These are phyloP conservation scores for Rosa multiflora DNA, from an alignment of 306 rosid genomes.

Conservation along the genomic window DNA sequence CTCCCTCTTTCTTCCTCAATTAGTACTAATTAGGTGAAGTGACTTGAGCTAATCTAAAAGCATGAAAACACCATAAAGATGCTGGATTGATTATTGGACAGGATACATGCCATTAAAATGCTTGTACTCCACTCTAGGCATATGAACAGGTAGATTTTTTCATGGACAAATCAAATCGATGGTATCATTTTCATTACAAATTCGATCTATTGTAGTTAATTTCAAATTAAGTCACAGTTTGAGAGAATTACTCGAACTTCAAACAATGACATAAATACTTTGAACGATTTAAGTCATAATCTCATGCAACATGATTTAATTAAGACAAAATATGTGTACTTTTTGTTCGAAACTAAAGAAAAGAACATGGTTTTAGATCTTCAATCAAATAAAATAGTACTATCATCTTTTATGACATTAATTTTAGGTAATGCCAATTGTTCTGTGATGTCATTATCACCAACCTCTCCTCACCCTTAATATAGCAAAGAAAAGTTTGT, in stretches of 20 bases:
- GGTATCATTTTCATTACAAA: background rate
- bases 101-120: slow-evolving; percentile 1
- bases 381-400: background rate
- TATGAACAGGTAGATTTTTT: background rate
- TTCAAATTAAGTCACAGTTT: no score
- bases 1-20: background rate
- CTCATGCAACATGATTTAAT: background rate
- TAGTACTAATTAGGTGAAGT: background rate
- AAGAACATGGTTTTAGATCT: background rate
- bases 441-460: background rate
- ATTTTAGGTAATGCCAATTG: background rate
- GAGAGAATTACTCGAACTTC: background rate
- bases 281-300: background rate
- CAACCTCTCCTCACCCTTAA: background rate
- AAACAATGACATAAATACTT: background rate
- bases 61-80: slow-evolving; percentile 3
- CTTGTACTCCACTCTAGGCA: background rate
- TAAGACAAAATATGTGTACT: background rate
- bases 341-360: background rate
- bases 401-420: background rate
- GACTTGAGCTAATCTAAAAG: slow-evolving; percentile 3
- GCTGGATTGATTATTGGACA: background rate
- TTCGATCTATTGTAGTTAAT: no score
- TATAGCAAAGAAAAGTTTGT: background rate
- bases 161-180: background rate